Conservation (phyloP, 2,329 filamentous ascomycete genomes). For the Mycogone perniciosa region DNA sequence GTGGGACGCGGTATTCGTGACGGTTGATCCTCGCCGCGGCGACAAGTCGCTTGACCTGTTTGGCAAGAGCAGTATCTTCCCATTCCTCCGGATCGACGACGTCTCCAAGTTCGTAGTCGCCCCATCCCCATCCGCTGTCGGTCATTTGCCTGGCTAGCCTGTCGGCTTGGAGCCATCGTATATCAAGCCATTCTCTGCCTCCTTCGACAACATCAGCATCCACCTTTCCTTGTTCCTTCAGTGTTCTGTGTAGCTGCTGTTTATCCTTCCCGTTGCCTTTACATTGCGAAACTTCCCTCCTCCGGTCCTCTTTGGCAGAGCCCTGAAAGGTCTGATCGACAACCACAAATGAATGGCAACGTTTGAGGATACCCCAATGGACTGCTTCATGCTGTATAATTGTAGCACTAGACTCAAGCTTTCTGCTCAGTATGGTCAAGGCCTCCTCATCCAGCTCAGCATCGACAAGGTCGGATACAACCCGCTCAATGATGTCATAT, state of each 20-base stretch:
- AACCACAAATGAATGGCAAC: conserved; percentile 24
- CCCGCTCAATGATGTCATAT: conserved; percentile 9
- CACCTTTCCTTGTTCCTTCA: conserved; percentile 29
- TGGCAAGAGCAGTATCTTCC: conserved; percentile 29
- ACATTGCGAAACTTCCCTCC: conserved; percentile 18
- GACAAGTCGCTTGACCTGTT: conserved; percentile 27
- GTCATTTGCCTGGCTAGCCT: conserved; percentile 34
- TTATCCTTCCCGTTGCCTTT: conserved; percentile 21
- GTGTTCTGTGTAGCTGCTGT: conserved; percentile 23
- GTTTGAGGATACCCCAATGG: conserved; percentile 30
- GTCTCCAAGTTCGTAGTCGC: conserved; percentile 27
- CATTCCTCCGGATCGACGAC: conserved; percentile 28
- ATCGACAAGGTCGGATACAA: conserved; percentile 11
- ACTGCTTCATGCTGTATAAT: conserved; percentile 17
- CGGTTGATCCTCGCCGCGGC: conserved; percentile 31
- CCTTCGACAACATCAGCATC: conserved; percentile 31
- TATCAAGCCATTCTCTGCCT: conserved; percentile 29
- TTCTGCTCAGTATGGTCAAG: conserved; percentile 14
- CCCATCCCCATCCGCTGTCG: conserved; percentile 38
- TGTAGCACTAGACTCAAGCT: conserved; percentile 21
- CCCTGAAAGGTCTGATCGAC: conserved; percentile 29
- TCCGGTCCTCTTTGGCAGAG: conserved; percentile 22
- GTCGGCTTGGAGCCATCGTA: conserved; percentile 25
- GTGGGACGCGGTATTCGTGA: conserved; percentile 31
- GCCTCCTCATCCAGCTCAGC: conserved; percentile 4